Evolutionary conservation across 2,329 filamentous ascomycete genomes (phyloP).

Genomic region (Emmonsia crescens): DNA sequence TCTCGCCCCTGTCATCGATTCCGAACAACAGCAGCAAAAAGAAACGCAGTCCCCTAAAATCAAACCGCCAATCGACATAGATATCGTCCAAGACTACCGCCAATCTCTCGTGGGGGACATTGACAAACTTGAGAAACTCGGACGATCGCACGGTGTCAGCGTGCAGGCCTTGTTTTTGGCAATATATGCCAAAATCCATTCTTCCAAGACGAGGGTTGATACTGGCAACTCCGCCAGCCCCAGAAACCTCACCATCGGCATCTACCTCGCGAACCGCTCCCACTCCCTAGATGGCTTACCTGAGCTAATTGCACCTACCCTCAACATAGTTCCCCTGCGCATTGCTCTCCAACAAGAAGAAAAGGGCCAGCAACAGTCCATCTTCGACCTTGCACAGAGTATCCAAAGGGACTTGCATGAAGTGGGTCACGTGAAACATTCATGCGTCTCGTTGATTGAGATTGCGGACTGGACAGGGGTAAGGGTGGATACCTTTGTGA

Average conservation of each 20-base stretch:
- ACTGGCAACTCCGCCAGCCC: not conserved
- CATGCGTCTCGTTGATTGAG: constrained; percentile 55
- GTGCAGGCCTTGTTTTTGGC: constrained; percentile 69
- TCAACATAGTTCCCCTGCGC: constrained; percentile 66
- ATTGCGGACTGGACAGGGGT: constrained; percentile 66
- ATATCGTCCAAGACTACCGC: constrained; percentile 32
- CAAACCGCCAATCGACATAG: not conserved
- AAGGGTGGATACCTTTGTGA: constrained; percentile 62
- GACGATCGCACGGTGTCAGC: constrained; percentile 48
- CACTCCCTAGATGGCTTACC: constrained; percentile 41
- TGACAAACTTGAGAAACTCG: constrained; percentile 30
- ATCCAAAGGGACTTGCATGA: constrained; percentile 59
- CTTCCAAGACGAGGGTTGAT: not conserved
- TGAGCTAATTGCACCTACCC: constrained; percentile 53
- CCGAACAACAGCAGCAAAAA: constrained; percentile 1
- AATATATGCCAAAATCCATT: constrained; percentile 41
- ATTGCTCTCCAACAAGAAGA: constrained; percentile 30
- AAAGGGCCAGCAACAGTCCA: constrained; percentile 13
- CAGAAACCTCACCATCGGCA: constrained; percentile 52
- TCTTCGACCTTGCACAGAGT: constrained; percentile 44
- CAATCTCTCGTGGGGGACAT: constrained; percentile 38
- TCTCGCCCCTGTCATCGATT: constrained; percentile 14
- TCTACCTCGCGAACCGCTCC: constrained; percentile 73
- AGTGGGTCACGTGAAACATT: constrained; percentile 48
- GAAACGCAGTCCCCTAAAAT: not conserved